Evolutionary conservation across 768 basidiomycete species (phyloP), one percentile per base, ranked within the genome.

Genomic region (Boletus insuetus): DNA sequence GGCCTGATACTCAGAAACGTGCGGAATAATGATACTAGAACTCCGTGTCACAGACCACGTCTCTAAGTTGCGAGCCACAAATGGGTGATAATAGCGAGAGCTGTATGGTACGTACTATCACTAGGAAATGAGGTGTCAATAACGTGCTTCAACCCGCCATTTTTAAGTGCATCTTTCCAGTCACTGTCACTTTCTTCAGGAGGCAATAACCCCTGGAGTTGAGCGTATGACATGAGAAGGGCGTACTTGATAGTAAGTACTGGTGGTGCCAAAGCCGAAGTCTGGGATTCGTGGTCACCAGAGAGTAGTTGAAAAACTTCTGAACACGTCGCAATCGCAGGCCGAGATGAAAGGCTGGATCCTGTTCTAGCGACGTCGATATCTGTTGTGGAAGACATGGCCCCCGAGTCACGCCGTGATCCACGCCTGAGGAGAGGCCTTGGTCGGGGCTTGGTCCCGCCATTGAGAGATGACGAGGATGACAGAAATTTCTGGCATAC

Each of bases 401-500:
- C 3, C 1, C 29, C 59, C 0, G 40, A 46, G 24, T 64, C 59
- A 48, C 60, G 60, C 6, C 46, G 59, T 14, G 58, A 29, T 37
- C 58, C 67, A 49, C 56, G 67, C 43, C 61, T 69, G 24, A 60
- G 65, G 45, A 73, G 72, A n/a, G 74, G 72, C 37, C 69, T 69
- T 7, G 73, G 73, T 44, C 75, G 69, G 34, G 62, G 65, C 26
- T 64, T 61, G 39, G 58, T 51, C 4, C 51, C 50, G 4, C 46
- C 63, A 19, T 51, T 26, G 32, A 39, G 51, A 20, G 63, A 59
- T 9, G 59, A 46, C 10, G 62, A 58, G 44, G 67, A 69, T 10
- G 64, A 67, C 39, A 78, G 59, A 44, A 75, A 69, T 60, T 70
- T 76, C 43, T 74, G 74, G 58, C 79, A 81, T 14, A 80, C 59